Base-by-base conservation (phyloP, 306 rosid genomes). In the Bauhinia variegata region DNA sequence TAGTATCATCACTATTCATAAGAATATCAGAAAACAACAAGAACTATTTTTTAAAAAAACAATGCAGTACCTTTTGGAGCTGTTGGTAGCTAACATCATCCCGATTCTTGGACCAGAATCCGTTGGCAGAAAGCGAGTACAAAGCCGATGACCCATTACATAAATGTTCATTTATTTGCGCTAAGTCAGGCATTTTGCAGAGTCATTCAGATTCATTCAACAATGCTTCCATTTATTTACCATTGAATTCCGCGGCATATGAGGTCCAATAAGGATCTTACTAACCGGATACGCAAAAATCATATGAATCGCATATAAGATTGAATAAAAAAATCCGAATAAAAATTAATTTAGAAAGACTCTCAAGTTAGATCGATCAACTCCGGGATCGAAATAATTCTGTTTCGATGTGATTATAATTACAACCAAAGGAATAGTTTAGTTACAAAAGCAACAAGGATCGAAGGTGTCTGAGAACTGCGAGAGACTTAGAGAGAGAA, bases 11-110 rank as follows among this genome's bases (percentile, higher is more conserved):
- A 15, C 57, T 66, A 44, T 63, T 39, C 41, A 53, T 60, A 52
- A 53, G 17, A 51, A 62, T 71, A 44, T 51, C 65, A 52, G 10
- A 30, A 53, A 54, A 48, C 11, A 53, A 59, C 30, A 13, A 17
- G 28, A 23, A 23, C 28, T 23, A n/a, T n/a, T n/a, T n/a, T n/a
- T n/a, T n/a, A n/a, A n/a, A n/a, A n/a, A n/a, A n/a, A n/a, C n/a
- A n/a, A n/a, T n/a, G n/a, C n/a, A n/a, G n/a, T 70, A 90, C 99
- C 97, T 82, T 90, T 79, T 88, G 97, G 56, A 93, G 96, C 82
- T 91, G 99, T 82, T 76, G 82, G 79, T 71, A 88, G 84, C 83
- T 65, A 65, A 95, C 89, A 34, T 85, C 88, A 7, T 73, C 87
- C 11, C 81, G 77, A 72, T 83, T 89, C 77, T 85, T 89, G 55